phyloP scores from a whole-genome alignment of 208 protist genomes.

The Trypanosoma theileri region DNA sequence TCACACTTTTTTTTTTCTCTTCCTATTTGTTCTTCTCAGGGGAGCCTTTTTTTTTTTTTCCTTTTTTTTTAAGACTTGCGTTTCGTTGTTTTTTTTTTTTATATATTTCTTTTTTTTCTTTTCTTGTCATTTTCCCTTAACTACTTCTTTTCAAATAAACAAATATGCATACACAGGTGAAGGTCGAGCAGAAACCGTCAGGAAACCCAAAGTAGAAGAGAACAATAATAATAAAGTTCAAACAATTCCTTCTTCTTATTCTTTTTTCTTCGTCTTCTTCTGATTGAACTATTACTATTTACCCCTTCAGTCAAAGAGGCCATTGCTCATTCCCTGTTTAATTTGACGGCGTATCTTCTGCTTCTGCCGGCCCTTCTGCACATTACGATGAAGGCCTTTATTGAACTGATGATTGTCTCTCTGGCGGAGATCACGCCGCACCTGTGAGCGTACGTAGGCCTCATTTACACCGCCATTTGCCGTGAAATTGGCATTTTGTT shows the following conservation, averaged over 20 bases:
- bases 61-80: not conserved
- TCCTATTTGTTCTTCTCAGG: not conserved
- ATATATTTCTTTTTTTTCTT: too few species aligned
- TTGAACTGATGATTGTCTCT: slow-evolving; percentile 79
- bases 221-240: too few species aligned
- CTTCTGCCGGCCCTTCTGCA: slow-evolving; percentile 86
- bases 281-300: not conserved
- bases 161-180: too few species aligned
- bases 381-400: slow-evolving; percentile 72
- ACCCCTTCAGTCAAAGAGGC: slow-evolving; percentile 44
- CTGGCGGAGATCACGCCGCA: slow-evolving; percentile 55
- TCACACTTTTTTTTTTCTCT: not conserved
- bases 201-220: too few species aligned
- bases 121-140: too few species aligned
- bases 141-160: too few species aligned
- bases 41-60: not conserved
- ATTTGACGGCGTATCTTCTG: slow-evolving; percentile 73
- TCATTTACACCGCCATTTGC: slow-evolving; percentile 65
- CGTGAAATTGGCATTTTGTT: slow-evolving; percentile 61
- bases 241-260: too few species aligned
- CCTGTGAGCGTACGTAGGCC: slow-evolving; percentile 63
- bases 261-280: not conserved
- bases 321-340: slow-evolving; percentile 52
- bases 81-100: not conserved
- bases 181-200: too few species aligned